Conservation (phyloP, 2,329 filamentous ascomycete genomes). For the Penicillium digitatum region DNA sequence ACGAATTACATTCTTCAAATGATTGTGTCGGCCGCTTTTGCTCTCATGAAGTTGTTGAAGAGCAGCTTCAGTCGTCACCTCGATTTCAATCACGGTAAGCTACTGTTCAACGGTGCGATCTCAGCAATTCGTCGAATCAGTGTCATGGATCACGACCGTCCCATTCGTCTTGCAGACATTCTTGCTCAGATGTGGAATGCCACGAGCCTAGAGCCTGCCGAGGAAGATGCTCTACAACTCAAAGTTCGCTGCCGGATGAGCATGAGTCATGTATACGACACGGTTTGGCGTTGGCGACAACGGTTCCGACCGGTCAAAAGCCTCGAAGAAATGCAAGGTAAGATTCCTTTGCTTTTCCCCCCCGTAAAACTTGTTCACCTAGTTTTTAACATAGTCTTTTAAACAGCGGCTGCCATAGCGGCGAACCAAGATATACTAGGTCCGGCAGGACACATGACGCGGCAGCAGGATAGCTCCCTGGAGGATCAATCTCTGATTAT, state of each 20-base stretch:
- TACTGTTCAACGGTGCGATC: conserved; percentile 56
- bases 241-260: conserved; percentile 63
- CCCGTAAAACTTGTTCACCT: conserved; percentile 8
- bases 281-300: conserved; percentile 62
- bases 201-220: conserved; percentile 31
- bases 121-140: conserved; percentile 57
- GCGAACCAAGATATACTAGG: conserved; percentile 39
- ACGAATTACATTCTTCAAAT: conserved; percentile 63
- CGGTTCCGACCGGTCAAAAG: conserved; percentile 64
- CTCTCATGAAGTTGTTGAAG: conserved; percentile 61
- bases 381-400: conserved; percentile 16
- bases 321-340: conserved; percentile 61
- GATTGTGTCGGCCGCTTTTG: conserved; percentile 60
- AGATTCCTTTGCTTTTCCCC: conserved; percentile 28
- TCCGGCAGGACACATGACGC: conserved; percentile 23
- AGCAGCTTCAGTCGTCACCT: conserved; percentile 57
- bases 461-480: conserved; percentile 31
- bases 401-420: conserved; percentile 20
- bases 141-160: conserved; percentile 59
- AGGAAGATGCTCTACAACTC: conserved; percentile 50
- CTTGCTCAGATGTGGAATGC: conserved; percentile 62
- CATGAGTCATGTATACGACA: conserved; percentile 63
- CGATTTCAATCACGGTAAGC: conserved; percentile 52
- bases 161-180: conserved; percentile 60
- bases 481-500: conserved; percentile 33